Conservation (phyloP, 768 basidiomycete genomes). For the Arthromyces matolae region DNA sequence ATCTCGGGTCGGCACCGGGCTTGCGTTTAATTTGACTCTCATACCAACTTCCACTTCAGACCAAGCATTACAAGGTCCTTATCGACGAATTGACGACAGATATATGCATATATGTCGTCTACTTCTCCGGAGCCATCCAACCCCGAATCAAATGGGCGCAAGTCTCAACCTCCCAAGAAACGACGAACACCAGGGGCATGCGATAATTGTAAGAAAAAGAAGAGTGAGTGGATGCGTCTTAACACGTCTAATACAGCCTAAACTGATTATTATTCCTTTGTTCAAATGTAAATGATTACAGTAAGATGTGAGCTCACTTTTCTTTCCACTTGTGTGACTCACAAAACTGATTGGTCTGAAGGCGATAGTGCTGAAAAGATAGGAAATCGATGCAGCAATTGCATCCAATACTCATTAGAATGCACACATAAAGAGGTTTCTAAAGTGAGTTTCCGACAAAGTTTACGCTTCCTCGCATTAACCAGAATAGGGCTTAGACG, state of each 20-base stretch:
- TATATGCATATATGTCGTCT: conserved; percentile 1
- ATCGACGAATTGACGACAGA: no score
- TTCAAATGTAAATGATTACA: conserved; percentile 9
- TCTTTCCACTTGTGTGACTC: neutral
- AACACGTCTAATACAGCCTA: neutral
- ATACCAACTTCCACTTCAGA: no score
- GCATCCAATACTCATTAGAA: conserved; percentile 51
- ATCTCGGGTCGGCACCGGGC: no score
- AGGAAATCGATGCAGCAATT: conserved; percentile 61
- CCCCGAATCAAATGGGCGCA: neutral
- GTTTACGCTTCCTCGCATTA: neutral
- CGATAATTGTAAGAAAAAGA: conserved; percentile 71
- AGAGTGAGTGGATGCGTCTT: conserved; percentile 39
- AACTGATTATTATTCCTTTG: neutral
- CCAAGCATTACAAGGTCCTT: neutral
- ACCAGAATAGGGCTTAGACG: conserved; percentile 26
- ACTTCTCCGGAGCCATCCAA: neutral
- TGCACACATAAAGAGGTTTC: conserved; percentile 70
- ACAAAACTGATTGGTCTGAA: conserved; percentile 41
- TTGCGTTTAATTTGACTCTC: no score
- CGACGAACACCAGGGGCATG: conserved; percentile 64
- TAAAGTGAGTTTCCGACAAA: conserved; percentile 39
- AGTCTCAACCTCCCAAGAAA: conserved; percentile 37
- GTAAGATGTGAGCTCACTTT: conserved; percentile 30
- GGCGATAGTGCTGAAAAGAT: conserved; percentile 70